Conservation (phyloP, 2,329 filamentous ascomycete genomes). For the Phialemoniopsis sp. region DNA sequence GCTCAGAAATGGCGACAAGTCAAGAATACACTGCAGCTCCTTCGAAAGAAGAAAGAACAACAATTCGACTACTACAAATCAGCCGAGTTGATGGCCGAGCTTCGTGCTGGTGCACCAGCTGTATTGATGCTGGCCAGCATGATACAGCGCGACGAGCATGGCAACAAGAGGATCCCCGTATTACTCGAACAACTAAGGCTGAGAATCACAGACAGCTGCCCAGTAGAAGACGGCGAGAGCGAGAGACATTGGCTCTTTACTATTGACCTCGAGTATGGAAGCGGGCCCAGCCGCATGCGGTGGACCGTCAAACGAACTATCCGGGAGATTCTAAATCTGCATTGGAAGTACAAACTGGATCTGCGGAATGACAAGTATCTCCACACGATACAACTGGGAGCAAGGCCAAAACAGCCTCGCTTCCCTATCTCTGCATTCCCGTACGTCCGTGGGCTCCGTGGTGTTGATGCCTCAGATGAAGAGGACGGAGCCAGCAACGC, state of each 20-base stretch:
- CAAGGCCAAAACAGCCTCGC: constrained; percentile 75
- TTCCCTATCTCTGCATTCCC: constrained; percentile 90
- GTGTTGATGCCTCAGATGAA: constrained; percentile 74
- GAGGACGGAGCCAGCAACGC: constrained; percentile 44
- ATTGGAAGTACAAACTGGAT: constrained; percentile 88
- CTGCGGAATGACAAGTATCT: constrained; percentile 80
- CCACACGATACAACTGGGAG: constrained; percentile 61
- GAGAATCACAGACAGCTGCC: constrained; percentile 73
- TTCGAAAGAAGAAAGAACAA: constrained; percentile 80
- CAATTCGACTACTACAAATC: constrained; percentile 93
- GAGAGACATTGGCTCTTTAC: constrained; percentile 80
- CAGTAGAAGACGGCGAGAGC: constrained; percentile 58
- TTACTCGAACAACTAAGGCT: constrained; percentile 93
- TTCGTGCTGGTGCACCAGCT: constrained; percentile 87
- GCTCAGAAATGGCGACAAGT: constrained; percentile 90
- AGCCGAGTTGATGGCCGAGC: constrained; percentile 90
- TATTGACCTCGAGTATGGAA: constrained; percentile 94
- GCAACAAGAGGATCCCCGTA: constrained; percentile 91
- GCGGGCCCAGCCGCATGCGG: constrained; percentile 90
- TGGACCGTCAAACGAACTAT: constrained; percentile 90
- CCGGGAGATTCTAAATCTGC: constrained; percentile 85
- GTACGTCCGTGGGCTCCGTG: constrained; percentile 77
- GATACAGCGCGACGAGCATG: constrained; percentile 95
- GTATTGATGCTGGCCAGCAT: constrained; percentile 94
- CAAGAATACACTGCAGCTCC: constrained; percentile 78